Conservation (phyloP, 768 basidiomycete genomes). For the Auricularia heimuer region DNA sequence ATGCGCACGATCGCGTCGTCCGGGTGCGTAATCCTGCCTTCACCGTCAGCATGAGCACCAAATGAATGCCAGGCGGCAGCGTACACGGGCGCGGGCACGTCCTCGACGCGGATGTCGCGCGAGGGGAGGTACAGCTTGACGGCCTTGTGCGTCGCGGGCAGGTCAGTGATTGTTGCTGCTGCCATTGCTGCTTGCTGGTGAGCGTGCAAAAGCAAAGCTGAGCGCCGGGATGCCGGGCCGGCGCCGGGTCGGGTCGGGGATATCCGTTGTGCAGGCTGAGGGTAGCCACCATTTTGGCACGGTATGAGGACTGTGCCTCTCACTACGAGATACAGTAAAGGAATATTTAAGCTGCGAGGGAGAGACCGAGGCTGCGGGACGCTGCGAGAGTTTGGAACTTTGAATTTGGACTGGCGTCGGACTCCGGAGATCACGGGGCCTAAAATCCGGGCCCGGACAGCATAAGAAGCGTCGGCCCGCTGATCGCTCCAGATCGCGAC, state of each 20-base stretch:
- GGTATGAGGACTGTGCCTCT: no score
- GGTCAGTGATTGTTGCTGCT: background rate
- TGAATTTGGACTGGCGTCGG: no score
- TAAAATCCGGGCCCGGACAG: background rate
- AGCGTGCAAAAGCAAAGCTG: background rate
- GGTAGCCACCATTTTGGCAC: no score
- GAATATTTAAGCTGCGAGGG: no score
- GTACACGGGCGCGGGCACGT: conserved; percentile 43
- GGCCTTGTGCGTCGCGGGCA: conserved; percentile 25
- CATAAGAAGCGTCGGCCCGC: background rate
- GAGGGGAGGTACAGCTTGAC: conserved; percentile 59
- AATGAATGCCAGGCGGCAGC: no score
- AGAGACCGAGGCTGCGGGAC: no score
- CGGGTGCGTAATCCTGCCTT: conserved; percentile 58
- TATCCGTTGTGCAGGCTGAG: no score
- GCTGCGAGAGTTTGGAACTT: no score
- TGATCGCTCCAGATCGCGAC: background rate
- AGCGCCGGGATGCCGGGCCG: background rate
- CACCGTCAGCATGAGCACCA: no score
- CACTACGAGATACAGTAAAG: no score
- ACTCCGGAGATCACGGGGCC: no score
- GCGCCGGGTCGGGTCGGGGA: background rate
- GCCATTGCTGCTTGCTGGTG: background rate
- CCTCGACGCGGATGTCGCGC: conserved; percentile 63
- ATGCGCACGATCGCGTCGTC: conserved; percentile 76